These are phyloP conservation scores for Bidens hawaiensis DNA, from an alignment of 140 eudicot species.

Conservation along the genomic window DNA sequence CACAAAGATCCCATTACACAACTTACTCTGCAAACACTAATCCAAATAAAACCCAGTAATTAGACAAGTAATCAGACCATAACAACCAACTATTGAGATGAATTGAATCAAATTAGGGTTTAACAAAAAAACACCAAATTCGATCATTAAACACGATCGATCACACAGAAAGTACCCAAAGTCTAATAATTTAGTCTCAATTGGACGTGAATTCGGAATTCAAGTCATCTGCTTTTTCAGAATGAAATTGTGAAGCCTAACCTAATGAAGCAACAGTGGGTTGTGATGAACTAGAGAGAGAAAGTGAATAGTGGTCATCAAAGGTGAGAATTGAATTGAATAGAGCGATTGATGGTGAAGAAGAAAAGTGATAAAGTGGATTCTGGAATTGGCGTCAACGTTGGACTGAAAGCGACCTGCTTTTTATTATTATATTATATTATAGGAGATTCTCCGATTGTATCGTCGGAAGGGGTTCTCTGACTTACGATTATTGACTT, in stretches of 20 bases:
- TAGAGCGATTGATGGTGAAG: neutral
- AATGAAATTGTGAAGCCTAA: neutral
- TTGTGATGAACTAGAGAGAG: constrained; percentile 15
- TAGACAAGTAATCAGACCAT: neutral
- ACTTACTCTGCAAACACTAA: constrained; percentile 6
- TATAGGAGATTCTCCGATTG: constrained; percentile 8
- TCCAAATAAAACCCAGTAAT: neutral
- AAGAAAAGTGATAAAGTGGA: constrained; percentile 18
- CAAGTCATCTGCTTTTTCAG: too few relatives aligned
- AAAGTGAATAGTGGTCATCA: constrained; percentile 12
- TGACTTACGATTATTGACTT: neutral
- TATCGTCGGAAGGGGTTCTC: constrained; percentile 14
- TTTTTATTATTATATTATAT: constrained; percentile 6
- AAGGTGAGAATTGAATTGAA: neutral
- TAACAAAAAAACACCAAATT: neutral
- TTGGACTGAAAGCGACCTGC: constrained; percentile 30
- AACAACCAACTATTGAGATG: neutral
- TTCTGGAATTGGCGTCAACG: constrained; percentile 28
- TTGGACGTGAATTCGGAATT: neutral
- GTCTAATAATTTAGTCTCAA: neutral
- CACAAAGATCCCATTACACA: constrained; percentile 31
- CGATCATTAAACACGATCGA: constrained; percentile 3
- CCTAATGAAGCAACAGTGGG: constrained; percentile 2
- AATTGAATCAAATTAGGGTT: neutral
- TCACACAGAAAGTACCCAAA: neutral